phyloP scores from a whole-genome alignment of 805 yeast species.

The Kuraishia piskuri region DNA sequence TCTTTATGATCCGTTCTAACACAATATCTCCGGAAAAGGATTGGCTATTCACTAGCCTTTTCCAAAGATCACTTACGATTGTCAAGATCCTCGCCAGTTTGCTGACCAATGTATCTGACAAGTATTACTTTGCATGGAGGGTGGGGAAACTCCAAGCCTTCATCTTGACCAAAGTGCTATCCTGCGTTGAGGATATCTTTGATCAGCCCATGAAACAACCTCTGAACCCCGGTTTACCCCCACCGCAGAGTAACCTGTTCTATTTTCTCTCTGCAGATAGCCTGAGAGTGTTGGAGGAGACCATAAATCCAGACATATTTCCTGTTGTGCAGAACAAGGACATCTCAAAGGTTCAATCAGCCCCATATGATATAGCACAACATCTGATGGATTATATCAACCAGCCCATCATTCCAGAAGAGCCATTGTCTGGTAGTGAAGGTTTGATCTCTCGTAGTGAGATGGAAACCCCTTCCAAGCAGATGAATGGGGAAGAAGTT shows the following conservation, averaged over 20 bases:
- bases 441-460: neutral
- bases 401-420: neutral
- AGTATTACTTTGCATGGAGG: conserved; percentile 1
- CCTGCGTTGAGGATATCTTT: neutral
- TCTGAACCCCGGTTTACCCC: neutral
- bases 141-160: neutral
- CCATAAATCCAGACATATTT: neutral
- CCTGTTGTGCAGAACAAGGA: neutral
- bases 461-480: neutral
- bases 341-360: neutral
- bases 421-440: neutral
- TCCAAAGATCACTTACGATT: neutral
- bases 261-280: neutral
- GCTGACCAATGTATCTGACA: neutral
- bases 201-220: neutral
- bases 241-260: neutral
- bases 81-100: neutral
- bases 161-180: neutral
- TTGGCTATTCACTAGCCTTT: neutral
- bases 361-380: neutral
- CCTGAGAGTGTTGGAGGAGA: neutral
- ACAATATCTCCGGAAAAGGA: neutral
- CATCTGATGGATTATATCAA: neutral
- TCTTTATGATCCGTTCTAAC: neutral
- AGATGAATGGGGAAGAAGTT: neutral